Conservation (phyloP, 148 eudicot genomes). For the Agrostemma githago region DNA sequence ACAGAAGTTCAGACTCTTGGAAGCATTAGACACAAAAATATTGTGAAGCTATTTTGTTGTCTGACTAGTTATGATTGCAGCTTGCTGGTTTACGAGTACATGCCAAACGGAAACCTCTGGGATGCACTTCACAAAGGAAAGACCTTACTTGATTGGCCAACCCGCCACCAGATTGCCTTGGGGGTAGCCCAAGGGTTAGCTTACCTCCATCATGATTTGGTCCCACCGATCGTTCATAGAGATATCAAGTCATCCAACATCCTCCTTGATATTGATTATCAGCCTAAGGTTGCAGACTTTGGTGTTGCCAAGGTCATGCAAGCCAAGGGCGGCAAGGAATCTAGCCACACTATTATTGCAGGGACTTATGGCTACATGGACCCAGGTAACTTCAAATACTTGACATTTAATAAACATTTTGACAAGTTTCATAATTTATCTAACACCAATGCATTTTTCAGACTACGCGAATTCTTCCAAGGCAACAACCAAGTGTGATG, state of each 20-base stretch:
- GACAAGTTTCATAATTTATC: not conserved
- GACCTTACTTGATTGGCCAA: conserved; percentile 66
- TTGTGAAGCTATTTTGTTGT: conserved; percentile 78
- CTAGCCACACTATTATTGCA: conserved; percentile 58
- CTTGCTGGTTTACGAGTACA: conserved; percentile 87
- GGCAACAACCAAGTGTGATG: conserved; percentile 88
- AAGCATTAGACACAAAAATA: conserved; percentile 88
- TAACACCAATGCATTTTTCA: conserved; percentile 24
- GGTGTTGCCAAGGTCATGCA: conserved; percentile 91
- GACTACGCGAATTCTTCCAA: conserved; percentile 84
- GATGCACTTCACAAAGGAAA: conserved; percentile 86
- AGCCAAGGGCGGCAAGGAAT: conserved; percentile 63
- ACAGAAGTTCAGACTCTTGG: conserved; percentile 92
- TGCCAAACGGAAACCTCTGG: conserved; percentile 96
- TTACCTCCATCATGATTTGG: conserved; percentile 83
- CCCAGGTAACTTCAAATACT: conserved; percentile 55
- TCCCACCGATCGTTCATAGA: conserved; percentile 80
- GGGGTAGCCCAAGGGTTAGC: conserved; percentile 91
- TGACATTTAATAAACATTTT: not conserved
- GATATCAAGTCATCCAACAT: conserved; percentile 94
- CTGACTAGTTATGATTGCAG: conserved; percentile 59
- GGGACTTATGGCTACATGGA: conserved; percentile 98
- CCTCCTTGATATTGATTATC: conserved; percentile 69
- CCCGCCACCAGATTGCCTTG: conserved; percentile 71
- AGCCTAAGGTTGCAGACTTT: conserved; percentile 91